phyloP scores from a whole-genome alignment of 495 filamentous ascomycete genomes.

The Podospora conica region DNA sequence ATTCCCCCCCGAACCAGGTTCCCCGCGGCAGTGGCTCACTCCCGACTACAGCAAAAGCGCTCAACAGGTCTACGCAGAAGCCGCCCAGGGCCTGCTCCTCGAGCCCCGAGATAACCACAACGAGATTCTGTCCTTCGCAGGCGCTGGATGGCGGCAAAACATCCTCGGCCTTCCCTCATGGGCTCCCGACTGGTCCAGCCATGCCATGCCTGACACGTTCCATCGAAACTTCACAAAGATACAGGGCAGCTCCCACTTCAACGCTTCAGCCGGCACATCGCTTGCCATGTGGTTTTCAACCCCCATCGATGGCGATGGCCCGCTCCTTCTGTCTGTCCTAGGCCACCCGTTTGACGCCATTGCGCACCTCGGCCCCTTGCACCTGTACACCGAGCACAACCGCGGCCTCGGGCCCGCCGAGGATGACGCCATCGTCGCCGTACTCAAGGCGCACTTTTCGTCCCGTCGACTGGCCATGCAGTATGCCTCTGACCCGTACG shows the following conservation, averaged over 20 bases:
- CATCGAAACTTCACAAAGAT: not conserved
- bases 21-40: not conserved
- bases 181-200: constrained; percentile 2
- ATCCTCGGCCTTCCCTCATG: not conserved
- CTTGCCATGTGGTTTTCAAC: not conserved
- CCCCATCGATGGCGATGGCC: not conserved
- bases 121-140: not conserved
- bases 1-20: not conserved
- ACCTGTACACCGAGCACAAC: not conserved
- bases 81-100: not conserved
- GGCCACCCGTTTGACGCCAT: not conserved
- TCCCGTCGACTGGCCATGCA: not conserved
- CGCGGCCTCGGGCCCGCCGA: not conserved
- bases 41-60: not conserved
- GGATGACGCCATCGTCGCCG: not conserved
- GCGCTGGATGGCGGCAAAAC: not conserved
- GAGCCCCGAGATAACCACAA: not conserved
- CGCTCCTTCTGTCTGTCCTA: not conserved
- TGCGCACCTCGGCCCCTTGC: not conserved
- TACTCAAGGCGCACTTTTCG: not conserved
- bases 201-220: not conserved
- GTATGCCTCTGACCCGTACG: not conserved
- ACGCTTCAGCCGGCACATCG: not conserved
- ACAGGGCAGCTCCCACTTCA: not conserved
- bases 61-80: not conserved